These are phyloP conservation scores for Codiaeum variegatum DNA, from an alignment of 441 rosid genomes.

Conservation along the genomic window DNA sequence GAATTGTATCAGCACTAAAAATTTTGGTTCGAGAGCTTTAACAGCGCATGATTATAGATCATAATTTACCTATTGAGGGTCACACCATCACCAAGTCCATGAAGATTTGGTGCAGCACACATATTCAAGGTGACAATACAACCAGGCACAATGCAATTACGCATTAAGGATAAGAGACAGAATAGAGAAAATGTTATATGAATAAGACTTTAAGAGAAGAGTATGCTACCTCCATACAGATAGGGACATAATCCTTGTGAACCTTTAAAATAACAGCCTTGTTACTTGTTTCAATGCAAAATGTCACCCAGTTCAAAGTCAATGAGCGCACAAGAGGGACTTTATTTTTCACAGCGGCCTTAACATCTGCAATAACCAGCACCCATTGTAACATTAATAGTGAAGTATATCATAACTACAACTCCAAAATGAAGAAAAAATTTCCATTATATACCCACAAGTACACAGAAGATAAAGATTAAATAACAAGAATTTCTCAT, in stretches of 20 bases:
- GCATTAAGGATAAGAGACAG: neutral
- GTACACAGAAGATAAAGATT: neutral
- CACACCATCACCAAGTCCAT: neutral
- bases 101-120: neutral
- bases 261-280: constrained; percentile 88
- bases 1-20: neutral
- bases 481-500: neutral
- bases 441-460: neutral
- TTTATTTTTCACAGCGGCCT: constrained; percentile 84
- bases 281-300: constrained; percentile 92
- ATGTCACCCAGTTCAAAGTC: constrained; percentile 94
- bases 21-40: neutral
- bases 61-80: neutral
- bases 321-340: constrained; percentile 99
- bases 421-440: neutral
- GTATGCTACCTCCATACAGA: constrained; percentile 92
- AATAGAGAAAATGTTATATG: constrained; percentile 9
- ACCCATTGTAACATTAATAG: constrained; percentile 3
- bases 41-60: neutral
- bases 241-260: constrained; percentile 95
- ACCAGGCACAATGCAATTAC: neutral
- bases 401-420: neutral
- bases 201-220: constrained; percentile 17
- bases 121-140: neutral
- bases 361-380: constrained; percentile 65